Percentiles rank a stretch among this genome's conserved stretches.
Conservation (phyloP, 805 yeast genomes). For the Myxozyma neotropica region DNA sequence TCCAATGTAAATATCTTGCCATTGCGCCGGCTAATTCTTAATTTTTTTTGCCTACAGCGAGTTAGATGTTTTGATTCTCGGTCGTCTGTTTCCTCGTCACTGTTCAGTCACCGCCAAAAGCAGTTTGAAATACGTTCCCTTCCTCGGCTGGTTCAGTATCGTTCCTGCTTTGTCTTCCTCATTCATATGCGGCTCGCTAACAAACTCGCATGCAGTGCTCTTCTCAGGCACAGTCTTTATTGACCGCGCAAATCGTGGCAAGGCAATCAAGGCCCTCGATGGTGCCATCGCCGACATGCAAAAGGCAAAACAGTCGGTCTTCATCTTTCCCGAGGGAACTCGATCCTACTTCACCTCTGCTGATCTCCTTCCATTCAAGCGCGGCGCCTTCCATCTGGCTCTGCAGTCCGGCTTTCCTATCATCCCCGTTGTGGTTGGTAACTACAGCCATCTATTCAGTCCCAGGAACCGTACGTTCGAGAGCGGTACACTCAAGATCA, state of each 20-base stretch:
- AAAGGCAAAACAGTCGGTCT: conserved; percentile 68
- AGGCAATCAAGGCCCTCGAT: conserved; percentile 74
- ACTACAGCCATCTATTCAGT: conserved; percentile 74
- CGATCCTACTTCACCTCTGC: conserved; percentile 75
- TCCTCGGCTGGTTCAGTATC: conserved; percentile 86
- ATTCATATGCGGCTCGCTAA: background rate
- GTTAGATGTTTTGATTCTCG: conserved; percentile 79
- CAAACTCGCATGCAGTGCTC: conserved; percentile 57
- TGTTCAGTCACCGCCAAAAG: conserved; percentile 92
- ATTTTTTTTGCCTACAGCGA: conserved; percentile 47
- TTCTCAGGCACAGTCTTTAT: conserved; percentile 88
- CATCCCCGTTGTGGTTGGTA: conserved; percentile 84
- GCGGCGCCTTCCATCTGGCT: conserved; percentile 98
- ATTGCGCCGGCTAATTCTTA: background rate
- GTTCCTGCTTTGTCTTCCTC: background rate
- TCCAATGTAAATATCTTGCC: background rate
- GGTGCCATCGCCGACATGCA: conserved; percentile 66
- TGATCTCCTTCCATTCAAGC: conserved; percentile 82
- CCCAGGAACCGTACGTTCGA: conserved; percentile 65
- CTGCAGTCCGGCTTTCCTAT: conserved; percentile 88
- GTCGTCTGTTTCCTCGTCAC: conserved; percentile 80
- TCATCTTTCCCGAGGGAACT: conserved; percentile 97
- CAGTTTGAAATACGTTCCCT: conserved; percentile 79
- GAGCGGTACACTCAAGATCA: conserved; percentile 64
- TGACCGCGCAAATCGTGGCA: conserved; percentile 75